phyloP scores from a whole-genome alignment of 2,329 filamentous ascomycete genomes.

The Penicillium sp. region DNA sequence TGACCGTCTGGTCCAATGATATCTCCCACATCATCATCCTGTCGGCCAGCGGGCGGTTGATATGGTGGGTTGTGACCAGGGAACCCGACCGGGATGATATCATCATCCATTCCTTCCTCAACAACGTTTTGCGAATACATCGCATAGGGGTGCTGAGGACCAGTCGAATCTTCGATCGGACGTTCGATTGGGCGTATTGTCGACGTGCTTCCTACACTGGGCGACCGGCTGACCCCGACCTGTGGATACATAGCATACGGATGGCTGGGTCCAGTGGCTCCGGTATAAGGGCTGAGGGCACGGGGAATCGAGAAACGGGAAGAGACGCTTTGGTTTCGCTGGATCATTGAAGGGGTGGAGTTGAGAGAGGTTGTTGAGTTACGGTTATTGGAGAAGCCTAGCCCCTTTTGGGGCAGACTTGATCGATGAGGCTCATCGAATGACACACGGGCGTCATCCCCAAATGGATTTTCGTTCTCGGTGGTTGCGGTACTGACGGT shows the following conservation, averaged over 20 bases:
- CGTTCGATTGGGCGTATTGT: conserved; percentile 63
- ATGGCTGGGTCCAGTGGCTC: conserved; percentile 74
- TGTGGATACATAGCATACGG: conserved; percentile 86
- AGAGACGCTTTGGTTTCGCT: conserved; percentile 47
- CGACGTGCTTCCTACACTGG: conserved; percentile 71
- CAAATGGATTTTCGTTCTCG: conserved; percentile 37
- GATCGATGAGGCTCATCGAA: conserved; percentile 36
- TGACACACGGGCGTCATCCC: conserved; percentile 37
- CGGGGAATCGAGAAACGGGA: conserved; percentile 50
- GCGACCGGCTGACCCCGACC: conserved; percentile 57
- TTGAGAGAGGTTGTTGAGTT: conserved; percentile 35
- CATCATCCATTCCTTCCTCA: conserved; percentile 55
- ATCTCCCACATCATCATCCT: conserved; percentile 80
- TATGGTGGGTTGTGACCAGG: conserved; percentile 67
- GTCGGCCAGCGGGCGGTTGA: conserved; percentile 65
- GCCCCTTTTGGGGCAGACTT: conserved; percentile 39
- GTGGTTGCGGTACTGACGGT: conserved; percentile 23
- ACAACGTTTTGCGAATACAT: conserved; percentile 82
- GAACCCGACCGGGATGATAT: conserved; percentile 70
- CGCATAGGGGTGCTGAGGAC: conserved; percentile 80
- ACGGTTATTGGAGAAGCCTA: conserved; percentile 30
- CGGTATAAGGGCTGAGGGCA: conserved; percentile 67
- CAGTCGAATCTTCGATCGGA: conserved; percentile 62
- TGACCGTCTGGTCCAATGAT: conserved; percentile 87
- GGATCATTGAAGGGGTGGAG: conserved; percentile 35